Conservation (phyloP, 2,329 filamentous ascomycete species). For the Cercospora sp. region DNA sequence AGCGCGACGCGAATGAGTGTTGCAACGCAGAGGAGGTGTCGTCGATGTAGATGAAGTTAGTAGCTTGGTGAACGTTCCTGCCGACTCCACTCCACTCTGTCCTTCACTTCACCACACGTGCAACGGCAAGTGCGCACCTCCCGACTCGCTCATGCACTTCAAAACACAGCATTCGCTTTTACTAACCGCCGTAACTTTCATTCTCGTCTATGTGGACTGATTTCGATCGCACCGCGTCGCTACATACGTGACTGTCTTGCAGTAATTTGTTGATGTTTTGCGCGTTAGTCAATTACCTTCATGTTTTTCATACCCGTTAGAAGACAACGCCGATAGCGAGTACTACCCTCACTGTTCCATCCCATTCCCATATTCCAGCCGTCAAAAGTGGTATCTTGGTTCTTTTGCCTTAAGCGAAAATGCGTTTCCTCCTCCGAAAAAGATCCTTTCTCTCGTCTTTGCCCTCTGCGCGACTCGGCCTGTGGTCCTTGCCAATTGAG, state of each 20-base stretch:
- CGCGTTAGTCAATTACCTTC: conserved; percentile 18
- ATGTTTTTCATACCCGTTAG: conserved; percentile 2
- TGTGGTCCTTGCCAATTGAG: background rate
- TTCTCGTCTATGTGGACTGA: conserved; percentile 11
- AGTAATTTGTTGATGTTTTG: background rate
- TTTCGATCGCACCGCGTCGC: conserved; percentile 2
- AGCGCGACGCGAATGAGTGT: background rate
- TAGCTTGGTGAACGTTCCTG: background rate
- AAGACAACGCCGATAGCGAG: conserved; percentile 11
- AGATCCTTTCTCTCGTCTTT: background rate
- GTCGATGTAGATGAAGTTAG: background rate
- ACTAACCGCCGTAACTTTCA: conserved; percentile 7
- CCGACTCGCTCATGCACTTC: background rate
- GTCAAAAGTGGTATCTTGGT: conserved; percentile 18
- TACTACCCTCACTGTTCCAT: background rate
- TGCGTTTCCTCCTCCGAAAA: background rate
- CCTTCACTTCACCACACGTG: background rate
- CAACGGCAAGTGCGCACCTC: background rate
- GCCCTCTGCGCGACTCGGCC: background rate
- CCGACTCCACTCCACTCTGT: background rate
- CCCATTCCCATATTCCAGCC: conserved; percentile 11
- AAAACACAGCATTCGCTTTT: background rate
- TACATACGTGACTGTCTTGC: conserved; percentile 13
- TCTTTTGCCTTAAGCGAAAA: conserved; percentile 1
- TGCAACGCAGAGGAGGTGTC: background rate